A percentile compares a stretch with the other conserved stretches of the same genome.
Conservation (phyloP, 306 rosid genomes). For the Medicago lupulina region DNA sequence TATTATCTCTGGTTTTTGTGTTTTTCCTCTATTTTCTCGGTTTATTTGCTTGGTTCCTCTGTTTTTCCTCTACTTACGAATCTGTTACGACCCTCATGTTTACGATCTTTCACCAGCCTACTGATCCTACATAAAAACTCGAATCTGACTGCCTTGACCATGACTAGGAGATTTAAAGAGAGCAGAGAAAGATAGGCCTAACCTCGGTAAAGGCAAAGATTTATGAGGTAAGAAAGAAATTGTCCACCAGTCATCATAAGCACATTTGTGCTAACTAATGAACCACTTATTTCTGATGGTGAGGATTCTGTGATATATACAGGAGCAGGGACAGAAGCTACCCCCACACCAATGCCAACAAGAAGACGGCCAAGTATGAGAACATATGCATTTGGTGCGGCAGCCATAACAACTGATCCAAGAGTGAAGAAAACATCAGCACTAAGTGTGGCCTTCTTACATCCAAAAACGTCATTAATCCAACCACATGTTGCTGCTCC, state of each 20-base stretch:
- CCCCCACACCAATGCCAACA: conserved; percentile 72
- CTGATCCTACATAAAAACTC: no score
- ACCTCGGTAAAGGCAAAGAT: conserved; percentile 79
- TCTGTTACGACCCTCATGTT: no score
- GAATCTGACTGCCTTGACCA: no score
- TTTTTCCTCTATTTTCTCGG: no score
- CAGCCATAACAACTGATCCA: conserved; percentile 70
- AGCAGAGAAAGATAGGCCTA: conserved; percentile 43
- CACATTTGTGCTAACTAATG: conserved; percentile 73
- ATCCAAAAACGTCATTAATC: conserved; percentile 73
- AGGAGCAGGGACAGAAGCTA: conserved; percentile 82
- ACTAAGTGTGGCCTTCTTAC: conserved; percentile 75
- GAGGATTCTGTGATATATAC: conserved; percentile 84
- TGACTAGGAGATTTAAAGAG: no score
- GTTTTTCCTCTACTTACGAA: no score
- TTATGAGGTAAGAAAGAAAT: conserved; percentile 42
- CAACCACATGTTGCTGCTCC: conserved; percentile 83
- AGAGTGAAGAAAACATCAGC: conserved; percentile 66
- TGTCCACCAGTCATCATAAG: conserved; percentile 43
- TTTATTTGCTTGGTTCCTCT: no score
- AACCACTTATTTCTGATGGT: conserved; percentile 83
- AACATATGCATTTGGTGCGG: conserved; percentile 48
- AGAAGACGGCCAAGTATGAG: conserved; percentile 76
- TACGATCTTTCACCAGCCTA: no score
- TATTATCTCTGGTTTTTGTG: no score